Base-by-base conservation (phyloP, 495 filamentous ascomycete genomes). In the Alectoria sarmentosa region DNA sequence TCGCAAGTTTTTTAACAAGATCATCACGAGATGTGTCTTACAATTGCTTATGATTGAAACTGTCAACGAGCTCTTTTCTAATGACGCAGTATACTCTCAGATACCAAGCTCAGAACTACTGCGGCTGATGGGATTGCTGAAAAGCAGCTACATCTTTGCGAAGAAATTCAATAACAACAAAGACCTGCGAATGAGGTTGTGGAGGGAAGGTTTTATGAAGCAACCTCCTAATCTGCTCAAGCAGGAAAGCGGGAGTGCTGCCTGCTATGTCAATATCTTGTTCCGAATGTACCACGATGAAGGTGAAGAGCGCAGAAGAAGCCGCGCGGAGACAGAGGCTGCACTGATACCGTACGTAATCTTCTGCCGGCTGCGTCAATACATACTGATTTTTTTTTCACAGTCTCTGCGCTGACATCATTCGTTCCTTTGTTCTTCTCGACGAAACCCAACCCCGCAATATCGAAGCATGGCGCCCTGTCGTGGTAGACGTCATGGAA, bases 11-110 rank as follows among this genome's bases (percentile, higher is more conserved):
- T 99, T 99, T 82, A 99, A 98, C 75, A 89, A 93, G 69, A 99
- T 99, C 73, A 99, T 99, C 76, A 96, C 91, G n/a, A 92, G 92
- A 69, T 99, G 94, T 74, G 95, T 99, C 15, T 80, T 99, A 19
- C 95, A 98, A 73, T 81, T 99, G 6, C 86, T 99, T 60, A 97
- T 98, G 90, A 99, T 99, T 74, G 95, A 98, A 73, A 99, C 94
- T 1, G 94, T 99, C 46, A 92, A 96, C 69, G 94, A 99, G 74
- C 84, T 99, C 36, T 98, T 99, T 79, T 95, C 90, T 61, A 98
- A 98, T 73, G 93, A 99, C 70, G 82, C 89, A 37, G 95, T 99
- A 44, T 99, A 98, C 75, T 83, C 86, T 37, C 84, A 95, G 74
- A 98, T 99, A 58, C 94, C 94, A 3, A 93, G 89, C 17, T 76